phyloP scores from a whole-genome alignment of 345 rosid genomes.

The Punica granatum region DNA sequence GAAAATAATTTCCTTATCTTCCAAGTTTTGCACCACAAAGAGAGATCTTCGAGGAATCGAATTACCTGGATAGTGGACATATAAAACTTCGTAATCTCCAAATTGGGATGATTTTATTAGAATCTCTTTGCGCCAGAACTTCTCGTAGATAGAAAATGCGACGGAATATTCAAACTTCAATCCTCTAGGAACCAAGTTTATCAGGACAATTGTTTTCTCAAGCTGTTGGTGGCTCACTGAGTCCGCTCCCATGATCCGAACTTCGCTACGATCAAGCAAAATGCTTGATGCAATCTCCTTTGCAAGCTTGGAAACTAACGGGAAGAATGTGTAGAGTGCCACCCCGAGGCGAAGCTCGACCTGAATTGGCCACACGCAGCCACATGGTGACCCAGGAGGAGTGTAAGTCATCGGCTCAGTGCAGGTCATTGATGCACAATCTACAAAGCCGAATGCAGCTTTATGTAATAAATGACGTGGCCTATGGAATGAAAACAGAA shows the following conservation, averaged over 20 bases:
- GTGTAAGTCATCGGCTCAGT: constrained; percentile 53
- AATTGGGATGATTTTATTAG: constrained; percentile 36
- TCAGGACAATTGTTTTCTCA: constrained; percentile 51
- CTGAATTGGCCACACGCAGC: constrained; percentile 64
- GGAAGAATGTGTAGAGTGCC: constrained; percentile 49
- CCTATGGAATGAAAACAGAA: not conserved
- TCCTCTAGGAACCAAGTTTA: constrained; percentile 51
- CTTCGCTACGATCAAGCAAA: constrained; percentile 46
- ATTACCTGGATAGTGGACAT: constrained; percentile 57
- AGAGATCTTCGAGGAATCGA: constrained; percentile 2
- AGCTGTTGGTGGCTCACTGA: constrained; percentile 50
- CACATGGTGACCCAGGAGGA: constrained; percentile 50
- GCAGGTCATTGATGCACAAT: constrained; percentile 46
- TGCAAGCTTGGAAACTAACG: constrained; percentile 54
- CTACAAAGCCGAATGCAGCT: constrained; percentile 21
- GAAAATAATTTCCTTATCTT: not conserved
- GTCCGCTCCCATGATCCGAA: constrained; percentile 62
- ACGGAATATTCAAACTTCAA: constrained; percentile 28
- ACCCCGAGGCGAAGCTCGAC: constrained; percentile 49
- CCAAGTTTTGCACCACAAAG: not conserved
- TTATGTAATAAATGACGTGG: not conserved
- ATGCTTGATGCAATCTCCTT: constrained; percentile 42
- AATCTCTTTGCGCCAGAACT: constrained; percentile 45
- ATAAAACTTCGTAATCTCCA: constrained; percentile 51
- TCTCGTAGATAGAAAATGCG: constrained; percentile 38